Evolutionary conservation across 176 grass and related monocot species (phyloP).

Genomic region (Chloris gayana): DNA sequence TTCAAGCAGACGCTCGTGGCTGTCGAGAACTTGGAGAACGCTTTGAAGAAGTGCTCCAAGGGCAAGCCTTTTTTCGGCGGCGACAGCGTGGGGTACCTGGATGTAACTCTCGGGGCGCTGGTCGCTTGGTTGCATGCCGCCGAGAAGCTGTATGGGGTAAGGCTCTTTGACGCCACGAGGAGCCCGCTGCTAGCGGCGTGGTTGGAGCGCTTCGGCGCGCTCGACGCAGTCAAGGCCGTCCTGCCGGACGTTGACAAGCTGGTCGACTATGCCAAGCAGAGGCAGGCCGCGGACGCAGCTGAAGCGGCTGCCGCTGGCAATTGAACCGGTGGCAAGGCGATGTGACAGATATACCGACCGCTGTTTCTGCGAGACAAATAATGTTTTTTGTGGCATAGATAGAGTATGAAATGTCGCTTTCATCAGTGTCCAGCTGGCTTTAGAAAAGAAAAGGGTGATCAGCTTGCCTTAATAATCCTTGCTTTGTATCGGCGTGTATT

Average conservation of each 20-base stretch:
- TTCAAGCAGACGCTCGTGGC: background rate
- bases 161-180: constrained; percentile 30
- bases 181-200: constrained; percentile 44
- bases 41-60: constrained; percentile 31
- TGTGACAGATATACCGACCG: too few relatives aligned
- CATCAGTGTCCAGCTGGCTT: too few relatives aligned
- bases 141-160: constrained; percentile 6
- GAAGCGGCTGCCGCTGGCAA: background rate
- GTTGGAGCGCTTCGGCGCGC: constrained; percentile 34
- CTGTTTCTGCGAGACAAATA: too few relatives aligned
- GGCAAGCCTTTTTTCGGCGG: constrained; percentile 58
- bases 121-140: constrained; percentile 17
- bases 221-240: constrained; percentile 22
- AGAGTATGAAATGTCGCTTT: too few relatives aligned
- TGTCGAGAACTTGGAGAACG: constrained; percentile 35
- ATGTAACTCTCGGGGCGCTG: constrained; percentile 35
- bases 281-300: background rate
- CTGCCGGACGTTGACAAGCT: constrained; percentile 32
- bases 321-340: too few relatives aligned
- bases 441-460: too few relatives aligned
- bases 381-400: too few relatives aligned
- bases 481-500: too few relatives aligned
- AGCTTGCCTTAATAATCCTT: too few relatives aligned
- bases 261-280: constrained; percentile 23
- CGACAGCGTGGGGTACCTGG: constrained; percentile 40